phyloP scores from a whole-genome alignment of 345 rosid genomes.

The Dipteronia dyeriana region DNA sequence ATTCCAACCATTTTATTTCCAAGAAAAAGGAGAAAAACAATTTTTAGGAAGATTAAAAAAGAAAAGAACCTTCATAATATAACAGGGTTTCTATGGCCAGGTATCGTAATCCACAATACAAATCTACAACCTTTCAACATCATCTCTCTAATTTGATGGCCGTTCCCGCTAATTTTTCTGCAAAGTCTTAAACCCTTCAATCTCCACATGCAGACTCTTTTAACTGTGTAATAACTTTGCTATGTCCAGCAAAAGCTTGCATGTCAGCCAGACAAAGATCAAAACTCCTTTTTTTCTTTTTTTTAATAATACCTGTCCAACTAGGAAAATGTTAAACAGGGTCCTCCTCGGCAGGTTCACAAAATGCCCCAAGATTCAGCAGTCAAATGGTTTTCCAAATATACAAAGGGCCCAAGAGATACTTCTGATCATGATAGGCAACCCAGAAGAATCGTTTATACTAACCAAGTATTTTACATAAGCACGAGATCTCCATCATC shows the following conservation, averaged over 20 bases:
- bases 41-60: neutral
- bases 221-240: conserved; percentile 15
- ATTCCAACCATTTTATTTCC: conserved; percentile 27
- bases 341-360: conserved; percentile 28
- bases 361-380: conserved; percentile 25
- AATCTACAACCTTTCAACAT: conserved; percentile 46
- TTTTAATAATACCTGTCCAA: conserved; percentile 29
- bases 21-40: conserved; percentile 3
- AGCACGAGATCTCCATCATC: conserved; percentile 21
- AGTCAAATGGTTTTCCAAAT: conserved; percentile 26
- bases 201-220: conserved; percentile 25
- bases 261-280: conserved; percentile 25
- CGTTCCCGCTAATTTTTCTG: conserved; percentile 19
- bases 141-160: conserved; percentile 28
- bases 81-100: conserved; percentile 30
- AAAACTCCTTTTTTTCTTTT: conserved; percentile 27
- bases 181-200: conserved; percentile 16
- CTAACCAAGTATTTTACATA: conserved; percentile 25
- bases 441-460: conserved; percentile 17
- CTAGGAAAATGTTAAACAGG: conserved; percentile 19
- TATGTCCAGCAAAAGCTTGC: conserved; percentile 26
- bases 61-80: conserved; percentile 6
- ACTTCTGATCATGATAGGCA: conserved; percentile 18
- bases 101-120: conserved; percentile 27
- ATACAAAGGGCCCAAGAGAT: conserved; percentile 30